A percentile compares a stretch with the other conserved stretches of the same genome.
phyloP scores from a whole-genome alignment of 2,329 filamentous ascomycete genomes.

The Helotiales sp. region DNA sequence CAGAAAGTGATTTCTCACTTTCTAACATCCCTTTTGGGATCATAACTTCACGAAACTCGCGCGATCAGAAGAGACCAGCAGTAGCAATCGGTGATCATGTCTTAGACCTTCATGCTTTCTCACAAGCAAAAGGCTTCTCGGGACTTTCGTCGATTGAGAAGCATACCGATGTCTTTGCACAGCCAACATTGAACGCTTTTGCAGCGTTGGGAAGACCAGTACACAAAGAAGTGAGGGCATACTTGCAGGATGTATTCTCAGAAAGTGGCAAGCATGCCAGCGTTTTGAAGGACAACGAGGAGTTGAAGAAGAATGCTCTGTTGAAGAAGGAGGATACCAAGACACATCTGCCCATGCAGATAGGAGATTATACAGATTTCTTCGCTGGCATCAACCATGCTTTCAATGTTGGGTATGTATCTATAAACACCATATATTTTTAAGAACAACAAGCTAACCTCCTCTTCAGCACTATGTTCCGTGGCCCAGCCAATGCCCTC shows the following conservation, averaged over 20 bases:
- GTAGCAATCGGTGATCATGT: conserved; percentile 72
- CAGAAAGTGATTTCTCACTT: conserved; percentile 62
- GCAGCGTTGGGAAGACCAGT: conserved; percentile 71
- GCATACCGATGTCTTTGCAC: conserved; percentile 65
- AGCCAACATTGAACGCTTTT: conserved; percentile 73
- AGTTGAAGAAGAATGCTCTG: conserved; percentile 61
- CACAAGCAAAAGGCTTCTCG: conserved; percentile 62
- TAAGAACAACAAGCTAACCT: neutral
- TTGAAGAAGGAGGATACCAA: conserved; percentile 63
- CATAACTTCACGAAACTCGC: conserved; percentile 57
- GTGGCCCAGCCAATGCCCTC: conserved; percentile 72
- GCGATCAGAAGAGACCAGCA: conserved; percentile 58
- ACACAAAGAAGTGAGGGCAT: conserved; percentile 70
- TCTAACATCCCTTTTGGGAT: conserved; percentile 80
- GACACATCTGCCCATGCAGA: conserved; percentile 75
- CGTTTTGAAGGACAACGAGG: conserved; percentile 65
- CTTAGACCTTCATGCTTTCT: conserved; percentile 68
- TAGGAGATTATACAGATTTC: conserved; percentile 87
- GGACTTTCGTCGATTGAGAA: conserved; percentile 56
- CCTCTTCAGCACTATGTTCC: conserved; percentile 65
- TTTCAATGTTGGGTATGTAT: conserved; percentile 53
- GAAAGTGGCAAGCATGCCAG: conserved; percentile 62
- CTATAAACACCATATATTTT: neutral
- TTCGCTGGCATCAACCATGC: conserved; percentile 83
- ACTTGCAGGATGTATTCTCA: conserved; percentile 70